A percentile compares a stretch with the other conserved stretches of the same genome.
These are phyloP conservation scores for Pestalotiopsis fici DNA, from an alignment of 2,329 filamentous ascomycete species.

Conservation along the genomic window DNA sequence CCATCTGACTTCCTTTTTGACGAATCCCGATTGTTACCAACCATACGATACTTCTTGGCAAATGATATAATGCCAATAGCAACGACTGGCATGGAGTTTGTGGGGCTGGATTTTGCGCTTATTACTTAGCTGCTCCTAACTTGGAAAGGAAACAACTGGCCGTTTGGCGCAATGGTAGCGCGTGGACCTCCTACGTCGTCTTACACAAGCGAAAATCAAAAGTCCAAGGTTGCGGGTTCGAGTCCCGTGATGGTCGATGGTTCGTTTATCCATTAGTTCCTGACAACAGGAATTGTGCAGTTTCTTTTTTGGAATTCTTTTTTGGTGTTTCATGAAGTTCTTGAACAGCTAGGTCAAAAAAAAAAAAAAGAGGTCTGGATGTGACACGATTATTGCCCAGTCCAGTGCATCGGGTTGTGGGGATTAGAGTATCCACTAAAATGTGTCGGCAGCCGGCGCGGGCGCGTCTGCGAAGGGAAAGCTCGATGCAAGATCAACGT, in stretches of 20 bases:
- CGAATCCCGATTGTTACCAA: too few relatives aligned
- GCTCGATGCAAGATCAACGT: conserved; percentile 1
- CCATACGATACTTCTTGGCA: too few relatives aligned
- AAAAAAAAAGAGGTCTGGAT: too few relatives aligned
- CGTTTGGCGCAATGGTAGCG: conserved; percentile 24
- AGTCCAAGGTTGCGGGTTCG: conserved; percentile 37
- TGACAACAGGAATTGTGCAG: conserved; percentile 14
- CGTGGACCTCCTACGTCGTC: conserved; percentile 29
- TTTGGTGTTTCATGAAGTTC: not conserved
- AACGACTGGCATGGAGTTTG: not conserved
- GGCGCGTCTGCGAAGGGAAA: not conserved
- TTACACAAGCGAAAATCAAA: conserved; percentile 11
- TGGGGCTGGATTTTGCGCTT: not conserved
- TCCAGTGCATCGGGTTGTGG: not conserved
- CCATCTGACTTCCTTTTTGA: too few relatives aligned
- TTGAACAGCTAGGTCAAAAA: too few relatives aligned
- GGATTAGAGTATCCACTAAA: not conserved
- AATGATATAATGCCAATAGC: not conserved
- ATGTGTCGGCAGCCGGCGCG: not conserved
- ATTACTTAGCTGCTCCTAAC: not conserved
- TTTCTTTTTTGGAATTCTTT: conserved; percentile 10
- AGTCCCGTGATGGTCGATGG: conserved; percentile 29
- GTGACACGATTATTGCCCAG: too few relatives aligned
- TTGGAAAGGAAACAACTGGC: not conserved
- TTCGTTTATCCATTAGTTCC: not conserved